Percentiles rank a stretch among this genome's conserved stretches.
phyloP scores from a whole-genome alignment of 208 protist genomes.

The Leishmania amazonensis region DNA sequence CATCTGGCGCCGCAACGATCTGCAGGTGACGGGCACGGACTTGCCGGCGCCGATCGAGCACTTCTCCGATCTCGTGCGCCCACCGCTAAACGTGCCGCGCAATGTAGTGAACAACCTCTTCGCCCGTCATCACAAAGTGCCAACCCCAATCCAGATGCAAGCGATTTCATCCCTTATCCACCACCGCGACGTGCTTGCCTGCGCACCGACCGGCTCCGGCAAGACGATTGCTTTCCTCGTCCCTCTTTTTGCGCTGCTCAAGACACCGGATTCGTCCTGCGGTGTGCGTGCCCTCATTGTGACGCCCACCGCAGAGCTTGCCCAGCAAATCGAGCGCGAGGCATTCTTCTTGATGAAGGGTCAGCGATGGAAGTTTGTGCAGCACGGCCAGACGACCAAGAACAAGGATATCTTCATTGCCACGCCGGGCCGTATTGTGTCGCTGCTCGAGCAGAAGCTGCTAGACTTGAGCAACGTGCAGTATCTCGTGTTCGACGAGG shows the following conservation, averaged over 20 bases:
- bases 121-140: slow-evolving; percentile 80
- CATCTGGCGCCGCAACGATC: slow-evolving; percentile 81
- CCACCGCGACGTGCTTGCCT: slow-evolving; percentile 88
- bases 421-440: slow-evolving; percentile 87
- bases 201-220: slow-evolving; percentile 92
- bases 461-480: slow-evolving; percentile 75
- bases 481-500: slow-evolving; percentile 98
- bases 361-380: slow-evolving; percentile 86
- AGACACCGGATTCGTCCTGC: slow-evolving; percentile 56
- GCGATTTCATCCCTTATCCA: slow-evolving; percentile 93
- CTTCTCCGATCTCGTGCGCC: slow-evolving; percentile 82
- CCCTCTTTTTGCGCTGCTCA: slow-evolving; percentile 92
- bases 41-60: slow-evolving; percentile 83
- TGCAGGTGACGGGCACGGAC: slow-evolving; percentile 78
- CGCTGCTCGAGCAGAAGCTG: slow-evolving; percentile 78
- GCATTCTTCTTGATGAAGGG: slow-evolving; percentile 89
- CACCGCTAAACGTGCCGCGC: slow-evolving; percentile 73
- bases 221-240: slow-evolving; percentile 96
- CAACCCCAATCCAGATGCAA: slow-evolving; percentile 98
- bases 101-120: slow-evolving; percentile 87
- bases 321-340: slow-evolving; percentile 95
- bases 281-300: slow-evolving; percentile 95
- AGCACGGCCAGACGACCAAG: slow-evolving; percentile 88
- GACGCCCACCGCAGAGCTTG: slow-evolving; percentile 96
- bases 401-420: slow-evolving; percentile 94